phyloP scores from a whole-genome alignment of 2,329 filamentous ascomycete species.

The Fusarium udum region DNA sequence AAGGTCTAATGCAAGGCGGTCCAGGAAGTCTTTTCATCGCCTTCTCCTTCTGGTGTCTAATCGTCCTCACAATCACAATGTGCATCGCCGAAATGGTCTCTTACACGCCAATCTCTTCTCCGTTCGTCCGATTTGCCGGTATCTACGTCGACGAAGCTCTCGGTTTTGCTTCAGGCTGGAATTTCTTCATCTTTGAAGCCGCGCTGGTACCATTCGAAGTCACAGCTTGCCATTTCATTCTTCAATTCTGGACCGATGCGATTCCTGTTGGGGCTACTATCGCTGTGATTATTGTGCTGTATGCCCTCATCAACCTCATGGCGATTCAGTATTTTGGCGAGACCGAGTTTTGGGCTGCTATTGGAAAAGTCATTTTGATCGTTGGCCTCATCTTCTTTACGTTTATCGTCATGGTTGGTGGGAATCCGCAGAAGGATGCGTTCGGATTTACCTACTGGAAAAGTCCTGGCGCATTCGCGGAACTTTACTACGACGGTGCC shows the following conservation, averaged over 20 bases:
- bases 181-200: slow-evolving; percentile 77
- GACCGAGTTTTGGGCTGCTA: slow-evolving; percentile 78
- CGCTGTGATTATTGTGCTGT: slow-evolving; percentile 59
- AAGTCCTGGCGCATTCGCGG: slow-evolving; percentile 74
- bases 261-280: slow-evolving; percentile 70
- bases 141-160: slow-evolving; percentile 80
- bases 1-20: slow-evolving; percentile 66
- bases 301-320: slow-evolving; percentile 72
- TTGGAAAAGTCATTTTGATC: slow-evolving; percentile 77
- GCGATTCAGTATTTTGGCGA: slow-evolving; percentile 80
- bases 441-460: slow-evolving; percentile 77
- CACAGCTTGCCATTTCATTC: slow-evolving; percentile 70
- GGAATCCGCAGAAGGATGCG: slow-evolving; percentile 75
- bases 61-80: slow-evolving; percentile 68
- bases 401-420: slow-evolving; percentile 84
- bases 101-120: slow-evolving; percentile 78
- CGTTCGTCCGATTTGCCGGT: slow-evolving; percentile 81
- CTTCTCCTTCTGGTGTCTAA: slow-evolving; percentile 69
- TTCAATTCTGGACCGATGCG: slow-evolving; percentile 70
- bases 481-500: slow-evolving; percentile 69
- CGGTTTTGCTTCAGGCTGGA: slow-evolving; percentile 77
- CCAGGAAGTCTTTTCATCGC: slow-evolving; percentile 67
- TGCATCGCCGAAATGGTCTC: slow-evolving; percentile 80
- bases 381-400: slow-evolving; percentile 78
- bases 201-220: slow-evolving; percentile 74